Percentiles rank a stretch among this genome's conserved stretches.
Conservation (phyloP, 1,284 basidiomycete genomes). For the Naganishia liquefaciens region DNA sequence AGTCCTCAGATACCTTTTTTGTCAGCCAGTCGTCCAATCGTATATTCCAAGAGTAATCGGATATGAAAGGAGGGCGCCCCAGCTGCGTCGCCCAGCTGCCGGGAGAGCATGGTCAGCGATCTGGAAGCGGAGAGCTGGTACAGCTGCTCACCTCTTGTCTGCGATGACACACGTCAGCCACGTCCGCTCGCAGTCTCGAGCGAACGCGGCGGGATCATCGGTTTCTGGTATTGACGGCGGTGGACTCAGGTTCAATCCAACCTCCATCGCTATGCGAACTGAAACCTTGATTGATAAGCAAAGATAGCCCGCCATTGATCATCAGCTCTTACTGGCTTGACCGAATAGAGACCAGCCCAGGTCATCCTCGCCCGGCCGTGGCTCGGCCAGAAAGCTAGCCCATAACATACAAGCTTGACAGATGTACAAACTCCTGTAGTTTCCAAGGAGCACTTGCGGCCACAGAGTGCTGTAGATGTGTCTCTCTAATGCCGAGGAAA, state of each 20-base stretch:
- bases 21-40: constrained; percentile 18
- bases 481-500: constrained; percentile 14
- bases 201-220: constrained; percentile 1
- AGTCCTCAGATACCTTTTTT: neutral
- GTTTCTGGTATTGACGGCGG: neutral
- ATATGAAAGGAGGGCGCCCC: constrained; percentile 22
- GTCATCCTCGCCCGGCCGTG: constrained; percentile 24
- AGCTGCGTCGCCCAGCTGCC: constrained; percentile 28
- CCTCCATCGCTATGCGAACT: constrained; percentile 29
- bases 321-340: constrained; percentile 17
- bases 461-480: constrained; percentile 26
- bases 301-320: too few relatives aligned
- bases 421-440: constrained; percentile 25
- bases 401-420: constrained; percentile 29
- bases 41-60: constrained; percentile 12
- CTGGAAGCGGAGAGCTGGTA: neutral
- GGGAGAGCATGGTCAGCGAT: neutral
- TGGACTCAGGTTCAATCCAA: constrained; percentile 18
- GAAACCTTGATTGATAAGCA: neutral
- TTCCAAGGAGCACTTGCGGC: constrained; percentile 9
- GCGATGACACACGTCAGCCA: constrained; percentile 31
- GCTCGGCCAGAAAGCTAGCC: constrained; percentile 23
- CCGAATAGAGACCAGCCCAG: constrained; percentile 29
- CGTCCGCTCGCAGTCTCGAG: constrained; percentile 19
- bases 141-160: constrained; percentile 12